These are phyloP conservation scores for Diplotaxis tenuifolia DNA, from an alignment of 345 rosid genomes.

Conservation along the genomic window DNA sequence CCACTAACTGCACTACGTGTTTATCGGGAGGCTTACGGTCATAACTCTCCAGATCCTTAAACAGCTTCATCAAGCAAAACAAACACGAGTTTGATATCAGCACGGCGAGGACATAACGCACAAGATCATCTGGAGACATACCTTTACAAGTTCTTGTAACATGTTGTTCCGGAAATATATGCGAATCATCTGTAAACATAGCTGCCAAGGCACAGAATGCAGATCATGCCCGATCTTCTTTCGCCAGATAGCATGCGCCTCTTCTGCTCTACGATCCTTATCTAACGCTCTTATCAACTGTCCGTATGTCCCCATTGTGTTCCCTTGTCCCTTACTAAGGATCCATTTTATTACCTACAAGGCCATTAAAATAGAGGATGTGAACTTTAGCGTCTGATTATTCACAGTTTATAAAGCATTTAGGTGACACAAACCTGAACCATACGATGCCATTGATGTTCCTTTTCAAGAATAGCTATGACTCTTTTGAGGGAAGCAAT, in stretches of 20 bases:
- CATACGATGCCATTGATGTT: conserved; percentile 85
- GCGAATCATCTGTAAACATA: conserved; percentile 68
- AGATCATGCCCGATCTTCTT: conserved; percentile 71
- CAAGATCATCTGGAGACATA: conserved; percentile 22
- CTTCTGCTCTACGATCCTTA: conserved; percentile 84
- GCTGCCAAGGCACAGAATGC: conserved; percentile 88
- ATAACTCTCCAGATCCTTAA: conserved; percentile 76
- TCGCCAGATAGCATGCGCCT: conserved; percentile 82
- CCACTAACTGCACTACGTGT: conserved; percentile 68
- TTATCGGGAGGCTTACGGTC: conserved; percentile 79
- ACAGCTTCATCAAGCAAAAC: conserved; percentile 48
- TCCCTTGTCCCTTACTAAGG: conserved; percentile 96
- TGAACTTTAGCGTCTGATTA: background rate
- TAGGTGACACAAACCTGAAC: conserved; percentile 56
- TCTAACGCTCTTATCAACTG: conserved; percentile 81
- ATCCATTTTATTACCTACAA: conserved; percentile 93
- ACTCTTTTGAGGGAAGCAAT: conserved; percentile 68
- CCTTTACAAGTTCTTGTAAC: conserved; percentile 77
- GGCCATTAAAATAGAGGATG: background rate
- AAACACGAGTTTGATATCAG: conserved; percentile 17
- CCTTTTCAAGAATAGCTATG: conserved; percentile 67
- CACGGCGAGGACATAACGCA: background rate
- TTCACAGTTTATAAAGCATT: conserved; percentile 1
- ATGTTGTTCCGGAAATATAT: conserved; percentile 81
- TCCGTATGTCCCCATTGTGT: conserved; percentile 73